These are phyloP conservation scores for Apiospora aurea DNA, from an alignment of 2,329 filamentous ascomycete genomes.

Conservation along the genomic window DNA sequence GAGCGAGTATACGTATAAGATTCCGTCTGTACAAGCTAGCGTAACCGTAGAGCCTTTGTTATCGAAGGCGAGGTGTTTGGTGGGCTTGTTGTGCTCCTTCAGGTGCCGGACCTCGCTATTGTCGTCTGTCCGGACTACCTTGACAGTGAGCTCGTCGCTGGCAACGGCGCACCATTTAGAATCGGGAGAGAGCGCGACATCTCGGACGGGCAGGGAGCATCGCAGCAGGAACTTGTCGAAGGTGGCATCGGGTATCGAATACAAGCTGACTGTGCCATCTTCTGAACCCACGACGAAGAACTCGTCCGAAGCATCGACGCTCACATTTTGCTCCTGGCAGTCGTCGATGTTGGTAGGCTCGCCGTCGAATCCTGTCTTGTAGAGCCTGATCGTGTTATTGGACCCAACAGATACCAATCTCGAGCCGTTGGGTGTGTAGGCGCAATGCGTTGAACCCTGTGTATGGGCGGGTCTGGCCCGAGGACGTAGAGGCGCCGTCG, in stretches of 20 bases:
- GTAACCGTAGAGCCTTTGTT: constrained; percentile 77
- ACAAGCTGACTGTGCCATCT: constrained; percentile 94
- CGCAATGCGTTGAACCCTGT: constrained; percentile 83
- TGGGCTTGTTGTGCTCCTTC: constrained; percentile 82
- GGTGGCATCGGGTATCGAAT: constrained; percentile 75
- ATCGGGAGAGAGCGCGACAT: constrained; percentile 83
- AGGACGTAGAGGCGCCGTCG: constrained; percentile 54
- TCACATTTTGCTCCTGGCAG: constrained; percentile 83
- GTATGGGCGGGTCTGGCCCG: constrained; percentile 78
- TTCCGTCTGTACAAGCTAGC: constrained; percentile 86
- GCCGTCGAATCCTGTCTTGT: constrained; percentile 88
- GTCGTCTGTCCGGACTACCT: constrained; percentile 83
- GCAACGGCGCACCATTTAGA: constrained; percentile 90
- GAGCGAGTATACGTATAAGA: constrained; percentile 89
- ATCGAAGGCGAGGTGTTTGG: constrained; percentile 92
- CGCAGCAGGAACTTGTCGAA: constrained; percentile 86
- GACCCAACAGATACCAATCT: constrained; percentile 90
- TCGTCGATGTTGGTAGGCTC: constrained; percentile 94
- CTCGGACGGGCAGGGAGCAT: constrained; percentile 84
- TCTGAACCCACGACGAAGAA: constrained; percentile 91
- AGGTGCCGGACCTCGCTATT: constrained; percentile 79
- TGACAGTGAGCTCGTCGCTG: constrained; percentile 94
- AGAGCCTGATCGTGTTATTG: constrained; percentile 93
- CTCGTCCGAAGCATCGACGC: constrained; percentile 77
- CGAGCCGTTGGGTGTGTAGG: constrained; percentile 88